Conservation (phyloP, 2,329 filamentous ascomycete genomes). For the Calonectria crousiana region DNA sequence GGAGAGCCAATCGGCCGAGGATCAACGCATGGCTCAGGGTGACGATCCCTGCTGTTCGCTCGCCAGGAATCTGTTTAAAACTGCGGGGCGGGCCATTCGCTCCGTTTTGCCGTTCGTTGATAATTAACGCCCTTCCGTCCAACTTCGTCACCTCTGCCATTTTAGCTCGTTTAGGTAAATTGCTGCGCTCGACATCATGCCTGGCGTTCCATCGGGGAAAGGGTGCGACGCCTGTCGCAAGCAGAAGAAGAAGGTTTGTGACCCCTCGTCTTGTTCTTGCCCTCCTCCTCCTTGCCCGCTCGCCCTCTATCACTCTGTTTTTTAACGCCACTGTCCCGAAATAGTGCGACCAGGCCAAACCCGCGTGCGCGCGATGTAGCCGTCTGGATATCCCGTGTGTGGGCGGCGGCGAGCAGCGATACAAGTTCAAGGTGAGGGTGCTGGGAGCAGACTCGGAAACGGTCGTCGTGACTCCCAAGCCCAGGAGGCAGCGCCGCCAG, state of each 20-base stretch:
- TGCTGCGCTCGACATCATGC: constrained; percentile 53
- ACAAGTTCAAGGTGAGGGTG: constrained; percentile 59
- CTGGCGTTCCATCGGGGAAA: constrained; percentile 63
- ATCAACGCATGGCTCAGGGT: background rate
- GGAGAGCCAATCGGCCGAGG: constrained; percentile 10
- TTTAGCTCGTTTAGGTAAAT: constrained; percentile 37
- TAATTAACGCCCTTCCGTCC: background rate
- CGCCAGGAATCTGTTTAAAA: background rate
- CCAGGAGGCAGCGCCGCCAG: background rate
- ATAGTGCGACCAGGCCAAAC: constrained; percentile 61
- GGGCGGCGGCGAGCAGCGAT: constrained; percentile 60
- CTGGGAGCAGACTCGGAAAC: constrained; percentile 15
- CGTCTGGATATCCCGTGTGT: constrained; percentile 58
- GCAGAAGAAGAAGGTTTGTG: constrained; percentile 65
- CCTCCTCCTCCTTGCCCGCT: background rate
- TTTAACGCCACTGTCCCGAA: background rate
- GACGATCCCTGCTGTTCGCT: constrained; percentile 8
- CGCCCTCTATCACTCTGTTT: background rate
- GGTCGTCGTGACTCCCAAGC: background rate
- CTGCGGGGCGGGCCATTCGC: constrained; percentile 20
- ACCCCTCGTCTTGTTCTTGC: background rate
- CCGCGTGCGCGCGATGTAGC: constrained; percentile 59
- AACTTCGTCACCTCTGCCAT: constrained; percentile 14
- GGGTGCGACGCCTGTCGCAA: constrained; percentile 64
- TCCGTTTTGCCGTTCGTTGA: constrained; percentile 9